Conservation (phyloP, 2,329 filamentous ascomycete species). For the Colletotrichum sp. region DNA sequence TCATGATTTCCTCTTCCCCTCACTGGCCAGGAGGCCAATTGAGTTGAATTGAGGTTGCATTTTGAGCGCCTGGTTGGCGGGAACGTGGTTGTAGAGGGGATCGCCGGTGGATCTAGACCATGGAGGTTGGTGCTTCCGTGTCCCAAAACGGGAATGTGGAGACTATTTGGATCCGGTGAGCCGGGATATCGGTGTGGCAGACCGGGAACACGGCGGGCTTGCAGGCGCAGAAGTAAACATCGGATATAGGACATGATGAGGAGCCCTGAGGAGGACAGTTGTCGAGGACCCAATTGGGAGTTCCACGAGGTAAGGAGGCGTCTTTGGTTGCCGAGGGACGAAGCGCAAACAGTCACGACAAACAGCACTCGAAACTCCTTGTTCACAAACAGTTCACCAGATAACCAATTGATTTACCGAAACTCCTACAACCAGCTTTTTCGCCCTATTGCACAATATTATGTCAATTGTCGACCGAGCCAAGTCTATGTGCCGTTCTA, state of each 20-base stretch:
- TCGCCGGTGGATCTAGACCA: neutral
- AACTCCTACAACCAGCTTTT: slow-evolving; percentile 11
- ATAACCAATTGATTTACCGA: slow-evolving; percentile 9
- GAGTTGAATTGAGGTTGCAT: neutral
- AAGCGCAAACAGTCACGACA: neutral
- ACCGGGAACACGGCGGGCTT: neutral
- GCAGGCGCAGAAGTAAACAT: neutral
- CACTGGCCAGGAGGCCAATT: neutral
- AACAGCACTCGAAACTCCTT: neutral
- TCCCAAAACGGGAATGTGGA: slow-evolving; percentile 15
- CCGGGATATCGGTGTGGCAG: neutral
- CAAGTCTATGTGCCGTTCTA: slow-evolving; percentile 20
- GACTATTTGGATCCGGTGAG: neutral
- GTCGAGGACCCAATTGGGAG: neutral
- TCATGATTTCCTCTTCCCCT: neutral
- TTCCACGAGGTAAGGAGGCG: neutral
- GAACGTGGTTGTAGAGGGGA: neutral
- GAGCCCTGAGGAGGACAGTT: rapidly evolving
- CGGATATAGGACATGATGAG: neutral
- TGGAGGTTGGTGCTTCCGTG: slow-evolving; percentile 14
- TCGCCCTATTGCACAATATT: slow-evolving; percentile 18
- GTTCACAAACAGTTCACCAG: neutral
- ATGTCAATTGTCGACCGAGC: slow-evolving; percentile 20
- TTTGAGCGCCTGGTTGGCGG: slow-evolving; percentile 2
- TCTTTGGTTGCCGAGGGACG: neutral